Evolutionary conservation across 371 early-diverging fungal species (phyloP).

Genomic region (Apophysomyces ossiformis): DNA sequence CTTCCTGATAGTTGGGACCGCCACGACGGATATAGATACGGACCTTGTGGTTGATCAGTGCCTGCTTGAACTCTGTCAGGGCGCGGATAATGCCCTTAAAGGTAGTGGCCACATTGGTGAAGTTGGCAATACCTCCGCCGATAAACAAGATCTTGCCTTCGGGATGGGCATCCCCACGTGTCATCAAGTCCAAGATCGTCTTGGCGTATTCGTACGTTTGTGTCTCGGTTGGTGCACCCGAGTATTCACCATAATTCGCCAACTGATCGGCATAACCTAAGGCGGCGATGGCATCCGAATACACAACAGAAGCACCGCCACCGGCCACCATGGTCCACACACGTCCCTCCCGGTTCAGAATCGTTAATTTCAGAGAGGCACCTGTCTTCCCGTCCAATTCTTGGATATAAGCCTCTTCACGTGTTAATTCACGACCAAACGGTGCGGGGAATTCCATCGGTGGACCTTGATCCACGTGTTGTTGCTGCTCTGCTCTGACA

Average conservation of each 20-base stretch:
- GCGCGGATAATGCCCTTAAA: constrained; percentile 97
- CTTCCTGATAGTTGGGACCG: constrained; percentile 98
- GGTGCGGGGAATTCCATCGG: constrained; percentile 96
- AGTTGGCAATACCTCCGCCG: constrained; percentile 98
- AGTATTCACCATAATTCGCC: constrained; percentile 98
- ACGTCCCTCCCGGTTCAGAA: constrained; percentile 91
- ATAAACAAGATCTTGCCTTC: constrained; percentile 94
- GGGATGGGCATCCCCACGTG: constrained; percentile 79
- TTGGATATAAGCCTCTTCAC: constrained; percentile 94
- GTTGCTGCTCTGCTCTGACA: constrained; percentile 29
- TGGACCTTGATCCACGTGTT: constrained; percentile 71
- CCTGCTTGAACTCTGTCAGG: constrained; percentile 84
- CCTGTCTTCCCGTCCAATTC: constrained; percentile 98
- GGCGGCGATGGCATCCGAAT: constrained; percentile 94
- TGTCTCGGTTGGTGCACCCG: constrained; percentile 94
- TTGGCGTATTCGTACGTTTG: constrained; percentile 98
- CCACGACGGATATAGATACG: constrained; percentile 94
- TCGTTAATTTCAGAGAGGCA: constrained; percentile 93
- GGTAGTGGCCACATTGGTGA: constrained; percentile 95
- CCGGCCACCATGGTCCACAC: constrained; percentile 99
- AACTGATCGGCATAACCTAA: constrained; percentile 89
- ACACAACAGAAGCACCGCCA: constrained; percentile 96
- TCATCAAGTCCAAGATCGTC: constrained; percentile 96
- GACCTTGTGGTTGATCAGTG: constrained; percentile 81
- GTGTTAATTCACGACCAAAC: constrained; percentile 92